Conservation (phyloP, 2,329 filamentous ascomycete genomes). For the Fusarium chaquense region DNA sequence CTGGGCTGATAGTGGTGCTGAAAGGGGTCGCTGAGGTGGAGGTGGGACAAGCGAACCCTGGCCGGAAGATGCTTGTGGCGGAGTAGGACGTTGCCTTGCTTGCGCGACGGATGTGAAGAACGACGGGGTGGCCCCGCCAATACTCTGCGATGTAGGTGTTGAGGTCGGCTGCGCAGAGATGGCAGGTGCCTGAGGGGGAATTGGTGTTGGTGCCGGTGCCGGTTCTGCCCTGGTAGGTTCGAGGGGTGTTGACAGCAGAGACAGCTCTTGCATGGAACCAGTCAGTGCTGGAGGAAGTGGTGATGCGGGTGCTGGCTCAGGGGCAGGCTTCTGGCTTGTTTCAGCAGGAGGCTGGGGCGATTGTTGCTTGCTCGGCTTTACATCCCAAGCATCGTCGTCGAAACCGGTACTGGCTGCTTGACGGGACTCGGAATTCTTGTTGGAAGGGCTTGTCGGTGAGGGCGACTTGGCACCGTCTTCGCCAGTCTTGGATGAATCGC, state of each 20-base stretch:
- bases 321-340: conserved; percentile 43
- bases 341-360: conserved; percentile 28
- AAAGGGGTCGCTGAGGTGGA: conserved; percentile 82
- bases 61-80: conserved; percentile 59
- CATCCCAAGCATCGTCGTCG: conserved; percentile 97
- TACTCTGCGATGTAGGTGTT: conserved; percentile 57
- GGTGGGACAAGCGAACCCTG: conserved; percentile 78
- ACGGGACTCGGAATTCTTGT: conserved; percentile 49
- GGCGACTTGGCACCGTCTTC: conserved; percentile 42
- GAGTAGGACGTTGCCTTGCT: conserved; percentile 58
- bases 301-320: conserved; percentile 31
- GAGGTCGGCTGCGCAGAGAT: conserved; percentile 47
- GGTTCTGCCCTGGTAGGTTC: conserved; percentile 60
- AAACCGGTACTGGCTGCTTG: conserved; percentile 69
- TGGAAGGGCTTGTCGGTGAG: conserved; percentile 43
- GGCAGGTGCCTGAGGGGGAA: conserved; percentile 1
- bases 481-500: conserved; percentile 52
- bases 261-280: conserved; percentile 74
- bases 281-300: conserved; percentile 65
- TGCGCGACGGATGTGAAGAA: conserved; percentile 64
- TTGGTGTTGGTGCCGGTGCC: conserved; percentile 46
- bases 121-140: conserved; percentile 67
- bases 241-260: conserved; percentile 64
- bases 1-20: conserved; percentile 85
- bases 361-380: conserved; percentile 80